Percentiles rank a stretch among this genome's conserved stretches.
Conservation (phyloP, 257 asterid genomes). For the Solanum virginianum region DNA sequence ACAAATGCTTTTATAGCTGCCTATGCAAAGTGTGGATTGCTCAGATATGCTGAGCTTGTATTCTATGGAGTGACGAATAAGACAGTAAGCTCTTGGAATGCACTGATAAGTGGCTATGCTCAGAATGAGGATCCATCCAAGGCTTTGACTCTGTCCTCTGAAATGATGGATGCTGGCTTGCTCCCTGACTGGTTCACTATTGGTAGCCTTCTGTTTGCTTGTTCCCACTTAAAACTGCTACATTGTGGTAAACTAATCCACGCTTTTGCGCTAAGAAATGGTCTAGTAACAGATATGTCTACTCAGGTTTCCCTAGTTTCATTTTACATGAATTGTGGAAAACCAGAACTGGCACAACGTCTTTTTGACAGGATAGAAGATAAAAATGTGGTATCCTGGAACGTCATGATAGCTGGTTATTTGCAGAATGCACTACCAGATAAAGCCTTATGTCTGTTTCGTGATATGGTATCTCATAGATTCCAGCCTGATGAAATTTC, state of each 20-base stretch:
- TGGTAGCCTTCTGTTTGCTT: slow-evolving; percentile 16
- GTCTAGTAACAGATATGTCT: slow-evolving; percentile 6
- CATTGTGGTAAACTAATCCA: slow-evolving; percentile 9
- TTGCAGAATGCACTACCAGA: slow-evolving; percentile 6
- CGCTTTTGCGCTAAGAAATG: slow-evolving; percentile 12
- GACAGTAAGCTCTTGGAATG: slow-evolving; percentile 22
- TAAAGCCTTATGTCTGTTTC: slow-evolving; percentile 10
- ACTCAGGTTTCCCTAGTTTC: slow-evolving; percentile 16
- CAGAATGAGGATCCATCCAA: slow-evolving; percentile 4
- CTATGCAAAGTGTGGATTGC: slow-evolving; percentile 17
- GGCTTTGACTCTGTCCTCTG: not conserved
- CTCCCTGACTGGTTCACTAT: slow-evolving; percentile 15
- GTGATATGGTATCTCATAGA: slow-evolving; percentile 3
- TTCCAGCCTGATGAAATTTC: slow-evolving; percentile 14
- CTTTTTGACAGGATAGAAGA: not conserved
- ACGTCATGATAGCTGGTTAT: slow-evolving; percentile 23
- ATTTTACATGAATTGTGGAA: slow-evolving; percentile 13
- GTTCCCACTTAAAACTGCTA: slow-evolving; percentile 2
- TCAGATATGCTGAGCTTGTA: slow-evolving; percentile 5
- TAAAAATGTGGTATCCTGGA: slow-evolving; percentile 12
- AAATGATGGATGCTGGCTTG: slow-evolving; percentile 12
- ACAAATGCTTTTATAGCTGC: slow-evolving; percentile 16
- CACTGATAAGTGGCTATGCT: slow-evolving; percentile 12
- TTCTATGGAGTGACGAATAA: slow-evolving; percentile 4
- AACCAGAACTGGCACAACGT: slow-evolving; percentile 1